Conservation (phyloP, 495 filamentous ascomycete genomes). For the Amphirosellinia nigrospora region DNA sequence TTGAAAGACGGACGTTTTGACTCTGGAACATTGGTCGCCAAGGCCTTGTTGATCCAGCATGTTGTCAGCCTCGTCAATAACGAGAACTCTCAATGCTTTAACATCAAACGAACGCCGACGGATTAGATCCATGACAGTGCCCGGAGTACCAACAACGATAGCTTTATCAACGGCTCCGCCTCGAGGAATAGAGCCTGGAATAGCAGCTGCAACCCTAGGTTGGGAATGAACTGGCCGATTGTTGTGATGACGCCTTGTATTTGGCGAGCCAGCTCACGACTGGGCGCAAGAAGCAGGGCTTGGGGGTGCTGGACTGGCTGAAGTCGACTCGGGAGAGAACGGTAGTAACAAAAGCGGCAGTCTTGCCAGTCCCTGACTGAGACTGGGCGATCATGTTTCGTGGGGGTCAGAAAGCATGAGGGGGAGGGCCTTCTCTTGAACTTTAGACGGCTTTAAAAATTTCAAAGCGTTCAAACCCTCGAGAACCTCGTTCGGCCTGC, state of each 20-base stretch:
- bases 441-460: slow-evolving; percentile 95
- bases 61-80: slow-evolving; percentile 94
- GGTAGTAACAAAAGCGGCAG: slow-evolving; percentile 92
- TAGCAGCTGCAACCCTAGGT: slow-evolving; percentile 75
- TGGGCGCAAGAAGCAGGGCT: slow-evolving; percentile 88
- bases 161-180: slow-evolving; percentile 68
- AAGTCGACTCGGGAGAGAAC: slow-evolving; percentile 85
- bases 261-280: slow-evolving; percentile 92
- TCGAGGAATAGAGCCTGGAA: slow-evolving; percentile 73
- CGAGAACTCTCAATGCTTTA: slow-evolving; percentile 72
- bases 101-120: slow-evolving; percentile 70
- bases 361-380: slow-evolving; percentile 98
- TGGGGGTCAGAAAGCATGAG: slow-evolving; percentile 83
- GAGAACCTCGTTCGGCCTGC: slow-evolving; percentile 52
- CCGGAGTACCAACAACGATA: slow-evolving; percentile 91
- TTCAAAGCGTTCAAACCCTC: slow-evolving; percentile 75
- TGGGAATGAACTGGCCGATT: slow-evolving; percentile 82
- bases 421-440: slow-evolving; percentile 91
- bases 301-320: slow-evolving; percentile 71
- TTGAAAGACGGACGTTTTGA: slow-evolving; percentile 69
- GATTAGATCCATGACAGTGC: slow-evolving; percentile 88
- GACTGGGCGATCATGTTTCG: slow-evolving; percentile 96
- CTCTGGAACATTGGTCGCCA: slow-evolving; percentile 90
- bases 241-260: slow-evolving; percentile 80
- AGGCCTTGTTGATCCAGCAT: slow-evolving; percentile 94